Percentiles rank a stretch among this genome's conserved stretches.
phyloP scores from a whole-genome alignment of 2,329 filamentous ascomycete species.

The Talaromyces sp. region DNA sequence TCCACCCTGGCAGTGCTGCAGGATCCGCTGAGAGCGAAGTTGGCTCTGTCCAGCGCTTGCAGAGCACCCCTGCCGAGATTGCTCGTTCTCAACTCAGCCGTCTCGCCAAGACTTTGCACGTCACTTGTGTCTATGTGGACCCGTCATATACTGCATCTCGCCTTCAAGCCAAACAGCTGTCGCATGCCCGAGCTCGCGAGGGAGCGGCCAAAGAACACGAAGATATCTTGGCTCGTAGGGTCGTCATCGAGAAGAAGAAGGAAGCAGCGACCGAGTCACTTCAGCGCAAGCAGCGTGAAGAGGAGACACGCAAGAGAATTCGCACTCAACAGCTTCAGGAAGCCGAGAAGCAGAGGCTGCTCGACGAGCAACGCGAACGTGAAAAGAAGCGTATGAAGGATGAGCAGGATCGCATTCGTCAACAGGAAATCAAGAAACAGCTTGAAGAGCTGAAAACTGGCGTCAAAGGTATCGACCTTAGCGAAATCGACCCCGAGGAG shows the following conservation, averaged over 20 bases:
- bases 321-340: constrained; percentile 84
- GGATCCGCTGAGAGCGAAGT: constrained; percentile 83
- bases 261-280: constrained; percentile 86
- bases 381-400: constrained; percentile 79
- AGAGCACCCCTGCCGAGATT: constrained; percentile 97
- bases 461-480: constrained; percentile 72
- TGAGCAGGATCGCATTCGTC: constrained; percentile 82
- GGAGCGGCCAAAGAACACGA: constrained; percentile 89
- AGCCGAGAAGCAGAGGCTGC: constrained; percentile 79
- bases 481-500: constrained; percentile 67
- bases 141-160: constrained; percentile 79
- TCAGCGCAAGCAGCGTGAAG: constrained; percentile 85
- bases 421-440: constrained; percentile 90
- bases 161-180: constrained; percentile 70
- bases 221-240: constrained; percentile 77
- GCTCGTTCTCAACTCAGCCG: constrained; percentile 90
- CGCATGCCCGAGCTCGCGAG: constrained; percentile 72
- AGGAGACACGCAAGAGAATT: constrained; percentile 78
- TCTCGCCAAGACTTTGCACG: constrained; percentile 81
- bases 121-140: constrained; percentile 94
- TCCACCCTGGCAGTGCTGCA: constrained; percentile 74
- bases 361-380: constrained; percentile 87
- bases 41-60: constrained; percentile 83
- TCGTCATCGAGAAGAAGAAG: constrained; percentile 93
- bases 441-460: constrained; percentile 79